Conservation (phyloP, 2,329 filamentous ascomycete species). For the Neophaeococcomyces mojaviensis region DNA sequence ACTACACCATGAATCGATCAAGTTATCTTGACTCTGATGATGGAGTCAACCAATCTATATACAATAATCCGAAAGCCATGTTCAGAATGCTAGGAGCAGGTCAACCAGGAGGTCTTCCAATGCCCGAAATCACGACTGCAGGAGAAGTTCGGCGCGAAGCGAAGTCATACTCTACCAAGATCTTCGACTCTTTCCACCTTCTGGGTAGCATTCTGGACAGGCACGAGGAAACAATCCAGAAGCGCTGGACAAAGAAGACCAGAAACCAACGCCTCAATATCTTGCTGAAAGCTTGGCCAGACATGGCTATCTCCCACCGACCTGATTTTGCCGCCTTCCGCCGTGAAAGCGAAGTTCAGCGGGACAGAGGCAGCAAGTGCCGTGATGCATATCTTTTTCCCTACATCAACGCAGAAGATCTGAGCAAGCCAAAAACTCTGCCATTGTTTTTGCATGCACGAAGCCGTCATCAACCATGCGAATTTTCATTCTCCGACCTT, state of each 20-base stretch:
- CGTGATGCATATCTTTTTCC: slow-evolving; percentile 42
- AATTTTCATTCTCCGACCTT: slow-evolving; percentile 43
- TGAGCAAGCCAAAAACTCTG: slow-evolving; percentile 38
- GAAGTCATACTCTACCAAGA: slow-evolving; percentile 19
- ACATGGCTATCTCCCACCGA: slow-evolving; percentile 44
- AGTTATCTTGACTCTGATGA: too few relatives aligned
- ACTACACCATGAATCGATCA: too few relatives aligned
- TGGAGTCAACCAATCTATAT: too few relatives aligned
- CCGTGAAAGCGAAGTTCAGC: slow-evolving; percentile 15
- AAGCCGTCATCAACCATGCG: slow-evolving; percentile 38
- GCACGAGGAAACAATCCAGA: slow-evolving; percentile 46
- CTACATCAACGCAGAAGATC: slow-evolving; percentile 52
- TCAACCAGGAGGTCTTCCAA: neutral
- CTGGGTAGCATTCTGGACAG: slow-evolving; percentile 41
- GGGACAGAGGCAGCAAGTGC: neutral
- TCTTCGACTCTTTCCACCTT: slow-evolving; percentile 31
- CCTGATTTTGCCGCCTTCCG: slow-evolving; percentile 42
- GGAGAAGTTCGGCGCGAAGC: slow-evolving; percentile 15
- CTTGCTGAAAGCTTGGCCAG: slow-evolving; percentile 43
- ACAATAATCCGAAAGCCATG: neutral
- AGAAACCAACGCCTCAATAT: slow-evolving; percentile 39
- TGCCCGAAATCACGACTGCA: slow-evolving; percentile 6
- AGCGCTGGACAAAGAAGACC: slow-evolving; percentile 50
- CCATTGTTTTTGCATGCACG: slow-evolving; percentile 48
- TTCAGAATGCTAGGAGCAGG: neutral